Percentiles rank a stretch among this genome's conserved stretches.
Evolutionary conservation across 441 rosid species (phyloP).

Genomic region (Erodium trifolium): DNA sequence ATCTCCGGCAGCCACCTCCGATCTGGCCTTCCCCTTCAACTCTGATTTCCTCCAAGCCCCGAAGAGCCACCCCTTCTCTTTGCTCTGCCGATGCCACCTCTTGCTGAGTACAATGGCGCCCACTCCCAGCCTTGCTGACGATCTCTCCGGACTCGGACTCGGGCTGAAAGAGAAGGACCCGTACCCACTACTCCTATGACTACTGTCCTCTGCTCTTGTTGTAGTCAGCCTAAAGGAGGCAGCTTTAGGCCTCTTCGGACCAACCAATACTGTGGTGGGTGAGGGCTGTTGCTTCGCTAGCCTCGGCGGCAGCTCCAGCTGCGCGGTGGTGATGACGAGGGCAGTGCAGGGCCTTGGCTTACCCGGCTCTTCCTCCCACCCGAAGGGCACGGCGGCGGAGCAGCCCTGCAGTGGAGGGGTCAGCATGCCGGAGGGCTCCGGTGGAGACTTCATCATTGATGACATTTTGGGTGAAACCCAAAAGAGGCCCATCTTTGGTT

Average conservation of each 20-base stretch:
- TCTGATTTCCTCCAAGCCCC: slow-evolving; percentile 45
- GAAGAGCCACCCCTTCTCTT: slow-evolving; percentile 30
- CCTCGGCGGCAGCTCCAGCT: slow-evolving; percentile 62
- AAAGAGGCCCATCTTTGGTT: no score
- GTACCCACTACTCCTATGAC: slow-evolving; percentile 20
- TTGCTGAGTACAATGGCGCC: no score
- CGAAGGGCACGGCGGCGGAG: slow-evolving; percentile 65
- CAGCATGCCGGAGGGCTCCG: no score
- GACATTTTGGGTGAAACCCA: no score
- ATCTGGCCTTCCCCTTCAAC: slow-evolving; percentile 29
- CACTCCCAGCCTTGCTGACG: no score
- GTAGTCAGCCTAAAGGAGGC: slow-evolving; percentile 36
- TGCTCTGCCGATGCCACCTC: slow-evolving; percentile 8
- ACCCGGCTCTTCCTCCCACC: slow-evolving; percentile 86
- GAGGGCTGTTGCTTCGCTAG: slow-evolving; percentile 23
- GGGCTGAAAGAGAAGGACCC: slow-evolving; percentile 40
- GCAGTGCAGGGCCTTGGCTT: slow-evolving; percentile 51
- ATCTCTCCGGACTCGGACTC: slow-evolving; percentile 8
- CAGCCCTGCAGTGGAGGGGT: no score
- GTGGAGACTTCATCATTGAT: no score
- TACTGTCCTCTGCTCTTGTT: not conserved
- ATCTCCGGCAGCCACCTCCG: no score
- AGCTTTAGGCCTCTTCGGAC: slow-evolving; percentile 26
- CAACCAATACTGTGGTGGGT: not conserved
- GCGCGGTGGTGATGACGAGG: slow-evolving; percentile 18